Conservation (phyloP, 352 stramenopile genomes). For the Phytophthora syringae region DNA sequence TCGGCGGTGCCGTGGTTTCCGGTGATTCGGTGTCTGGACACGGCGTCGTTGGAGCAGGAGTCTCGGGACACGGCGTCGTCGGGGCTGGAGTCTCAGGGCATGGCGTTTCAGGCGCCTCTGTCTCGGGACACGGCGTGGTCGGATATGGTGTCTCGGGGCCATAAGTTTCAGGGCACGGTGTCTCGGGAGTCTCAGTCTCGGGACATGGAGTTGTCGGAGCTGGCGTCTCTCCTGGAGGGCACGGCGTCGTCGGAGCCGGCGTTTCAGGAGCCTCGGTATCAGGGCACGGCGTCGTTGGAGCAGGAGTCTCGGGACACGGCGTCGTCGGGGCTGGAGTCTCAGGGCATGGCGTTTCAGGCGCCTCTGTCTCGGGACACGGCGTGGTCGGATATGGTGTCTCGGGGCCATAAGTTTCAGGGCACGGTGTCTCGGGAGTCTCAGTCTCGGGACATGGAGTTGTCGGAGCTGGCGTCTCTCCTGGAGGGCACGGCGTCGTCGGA, state of each 20-base stretch:
- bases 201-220: constrained; percentile 1
- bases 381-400: constrained; percentile 4
- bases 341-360: background rate
- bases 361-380: constrained; percentile 2
- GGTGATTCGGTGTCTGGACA: constrained; percentile 8
- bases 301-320: background rate
- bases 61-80: constrained; percentile 7
- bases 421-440: background rate
- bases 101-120: background rate
- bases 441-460: constrained; percentile 5
- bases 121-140: too few species aligned
- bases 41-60: background rate
- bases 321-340: background rate
- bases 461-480: background rate
- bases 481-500: background rate
- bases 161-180: constrained; percentile 1
- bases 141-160: constrained; percentile 2
- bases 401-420: background rate
- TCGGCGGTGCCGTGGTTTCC: background rate
- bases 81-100: constrained; percentile 1
- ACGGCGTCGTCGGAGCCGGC: background rate
- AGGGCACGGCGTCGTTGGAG: background rate
- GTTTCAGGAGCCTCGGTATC: constrained; percentile 15
- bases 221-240: background rate
- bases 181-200: background rate